phyloP scores from a whole-genome alignment of 208 protist species.

The Leishmania major region DNA sequence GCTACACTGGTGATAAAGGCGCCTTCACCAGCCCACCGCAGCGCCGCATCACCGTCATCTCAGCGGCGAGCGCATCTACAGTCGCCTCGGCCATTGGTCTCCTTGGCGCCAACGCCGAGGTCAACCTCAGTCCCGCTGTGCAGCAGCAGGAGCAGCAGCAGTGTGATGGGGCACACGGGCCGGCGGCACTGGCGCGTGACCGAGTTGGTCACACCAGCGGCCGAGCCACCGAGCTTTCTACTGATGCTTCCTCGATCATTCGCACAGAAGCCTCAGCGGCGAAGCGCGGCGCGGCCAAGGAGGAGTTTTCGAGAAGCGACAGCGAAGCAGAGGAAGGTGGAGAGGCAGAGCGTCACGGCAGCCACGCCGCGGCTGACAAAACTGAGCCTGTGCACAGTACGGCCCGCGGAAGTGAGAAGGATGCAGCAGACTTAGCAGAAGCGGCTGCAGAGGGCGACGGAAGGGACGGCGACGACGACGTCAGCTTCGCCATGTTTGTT shows the following conservation, averaged over 20 bases:
- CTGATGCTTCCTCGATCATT: neutral
- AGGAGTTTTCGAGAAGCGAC: neutral
- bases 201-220: neutral
- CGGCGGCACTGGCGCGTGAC: neutral
- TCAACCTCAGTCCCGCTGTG: neutral
- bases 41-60: neutral
- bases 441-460: neutral
- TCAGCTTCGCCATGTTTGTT: conserved; percentile 33
- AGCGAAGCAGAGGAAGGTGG: neutral
- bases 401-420: neutral
- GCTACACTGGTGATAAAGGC: neutral
- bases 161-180: neutral
- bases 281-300: neutral
- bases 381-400: neutral
- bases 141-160: neutral
- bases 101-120: neutral
- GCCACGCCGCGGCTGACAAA: neutral
- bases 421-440: neutral
- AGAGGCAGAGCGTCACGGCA: neutral
- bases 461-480: neutral
- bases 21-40: neutral
- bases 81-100: neutral
- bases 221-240: neutral
- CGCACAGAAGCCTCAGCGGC: neutral
- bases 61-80: neutral